Evolutionary conservation across 257 asterid genomes (phyloP).

Genomic region (Perilla frutescens): DNA sequence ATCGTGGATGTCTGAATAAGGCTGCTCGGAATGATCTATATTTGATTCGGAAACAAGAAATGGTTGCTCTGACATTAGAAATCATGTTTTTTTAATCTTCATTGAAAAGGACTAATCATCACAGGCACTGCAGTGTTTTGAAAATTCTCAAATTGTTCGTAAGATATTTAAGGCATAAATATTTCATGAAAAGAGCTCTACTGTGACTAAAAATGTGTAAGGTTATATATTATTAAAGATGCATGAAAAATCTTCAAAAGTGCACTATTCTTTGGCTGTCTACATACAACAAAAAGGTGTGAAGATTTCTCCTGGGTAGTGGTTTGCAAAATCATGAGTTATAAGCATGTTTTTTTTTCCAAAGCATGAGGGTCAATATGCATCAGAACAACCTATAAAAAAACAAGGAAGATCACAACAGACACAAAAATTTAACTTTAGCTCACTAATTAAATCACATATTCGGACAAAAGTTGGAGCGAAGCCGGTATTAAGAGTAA

Average conservation of each 20-base stretch:
- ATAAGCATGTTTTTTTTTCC: conserved; percentile 5
- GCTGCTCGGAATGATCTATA: conserved; percentile 50
- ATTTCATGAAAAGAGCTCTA: conserved; percentile 2
- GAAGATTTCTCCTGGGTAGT: background rate
- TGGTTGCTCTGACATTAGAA: background rate
- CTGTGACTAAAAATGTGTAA: background rate
- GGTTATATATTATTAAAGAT: background rate
- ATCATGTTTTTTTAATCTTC: background rate
- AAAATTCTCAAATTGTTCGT: conserved; percentile 3
- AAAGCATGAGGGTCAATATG: conserved; percentile 8
- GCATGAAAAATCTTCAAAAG: background rate
- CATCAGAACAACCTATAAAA: background rate
- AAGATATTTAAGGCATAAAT: background rate
- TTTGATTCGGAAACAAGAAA: conserved; percentile 24
- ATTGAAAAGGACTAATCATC: background rate
- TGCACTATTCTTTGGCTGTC: background rate
- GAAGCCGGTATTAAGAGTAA: conserved; percentile 2
- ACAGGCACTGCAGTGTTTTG: conserved; percentile 7
- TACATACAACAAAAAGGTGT: conserved; percentile 4
- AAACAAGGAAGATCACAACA: conserved; percentile 16
- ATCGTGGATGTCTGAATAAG: conserved; percentile 54
- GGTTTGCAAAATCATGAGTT: background rate
- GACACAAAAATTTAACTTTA: conserved; percentile 7
- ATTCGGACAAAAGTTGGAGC: conserved; percentile 29
- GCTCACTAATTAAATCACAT: background rate